phyloP scores from a whole-genome alignment of 192 early-diverging fungal species.

The Rhizophagus prolifer region DNA sequence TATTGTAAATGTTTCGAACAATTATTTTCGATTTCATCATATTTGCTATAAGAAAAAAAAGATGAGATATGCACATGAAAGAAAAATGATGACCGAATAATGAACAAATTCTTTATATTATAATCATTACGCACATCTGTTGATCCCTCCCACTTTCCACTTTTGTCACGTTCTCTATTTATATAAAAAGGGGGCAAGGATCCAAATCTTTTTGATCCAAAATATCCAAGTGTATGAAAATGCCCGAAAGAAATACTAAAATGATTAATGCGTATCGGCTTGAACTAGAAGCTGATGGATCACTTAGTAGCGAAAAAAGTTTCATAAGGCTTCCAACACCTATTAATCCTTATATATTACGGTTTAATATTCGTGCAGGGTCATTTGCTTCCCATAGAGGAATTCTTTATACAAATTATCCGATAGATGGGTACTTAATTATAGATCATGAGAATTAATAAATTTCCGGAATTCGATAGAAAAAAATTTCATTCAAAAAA shows the following conservation, averaged over 20 bases:
- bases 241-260: neutral
- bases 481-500: constrained; percentile 42
- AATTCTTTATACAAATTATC: constrained; percentile 87
- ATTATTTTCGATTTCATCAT: neutral
- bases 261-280: constrained; percentile 35
- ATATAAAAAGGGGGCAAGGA: neutral
- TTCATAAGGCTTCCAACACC: constrained; percentile 77
- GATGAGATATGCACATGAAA: too few relatives aligned
- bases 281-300: constrained; percentile 43
- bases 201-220: too few relatives aligned
- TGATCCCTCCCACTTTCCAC: too few relatives aligned
- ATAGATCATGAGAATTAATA: neutral
- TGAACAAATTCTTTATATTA: too few relatives aligned
- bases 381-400: constrained; percentile 70
- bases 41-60: neutral
- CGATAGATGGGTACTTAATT: constrained; percentile 58
- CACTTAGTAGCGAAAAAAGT: constrained; percentile 34
- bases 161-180: neutral
- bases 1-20: neutral
- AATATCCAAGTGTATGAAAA: too few relatives aligned
- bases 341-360: constrained; percentile 62
- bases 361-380: constrained; percentile 80
- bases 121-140: too few relatives aligned
- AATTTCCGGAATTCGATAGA: constrained; percentile 34
- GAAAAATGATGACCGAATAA: too few relatives aligned